phyloP scores from a whole-genome alignment of 257 asterid genomes.

The Thymus mandschuricus region DNA sequence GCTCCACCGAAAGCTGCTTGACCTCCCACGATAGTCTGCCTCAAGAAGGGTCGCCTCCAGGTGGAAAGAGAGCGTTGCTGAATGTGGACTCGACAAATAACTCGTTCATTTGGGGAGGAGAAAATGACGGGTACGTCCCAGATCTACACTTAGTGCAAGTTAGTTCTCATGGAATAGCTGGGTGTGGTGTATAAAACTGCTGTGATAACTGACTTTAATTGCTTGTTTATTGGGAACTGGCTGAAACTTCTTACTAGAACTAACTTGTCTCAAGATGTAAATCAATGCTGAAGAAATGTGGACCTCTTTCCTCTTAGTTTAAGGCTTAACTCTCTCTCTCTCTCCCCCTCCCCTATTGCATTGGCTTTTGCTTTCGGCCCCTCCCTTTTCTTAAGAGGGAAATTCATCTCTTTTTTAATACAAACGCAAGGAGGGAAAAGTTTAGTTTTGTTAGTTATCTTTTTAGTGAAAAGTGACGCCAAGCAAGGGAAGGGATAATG shows the following conservation, averaged over 20 bases:
- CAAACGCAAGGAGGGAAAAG: background rate
- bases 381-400: background rate
- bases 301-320: conserved; percentile 29
- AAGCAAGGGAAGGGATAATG: too few species aligned
- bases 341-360: too few species aligned
- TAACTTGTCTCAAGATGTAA: conserved; percentile 41
- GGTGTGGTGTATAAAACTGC: conserved; percentile 43
- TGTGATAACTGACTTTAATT: conserved; percentile 22
- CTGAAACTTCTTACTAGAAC: conserved; percentile 33
- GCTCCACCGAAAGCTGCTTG: conserved; percentile 81
- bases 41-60: conserved; percentile 58
- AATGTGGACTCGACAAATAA: conserved; percentile 51
- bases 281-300: conserved; percentile 34
- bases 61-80: conserved; percentile 47
- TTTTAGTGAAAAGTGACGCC: too few species aligned
- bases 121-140: conserved; percentile 49
- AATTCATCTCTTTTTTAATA: background rate
- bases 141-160: conserved; percentile 43
- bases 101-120: conserved; percentile 58
- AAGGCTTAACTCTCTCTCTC: background rate
- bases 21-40: conserved; percentile 76
- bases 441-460: background rate
- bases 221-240: conserved; percentile 35
- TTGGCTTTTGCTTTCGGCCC: background rate
- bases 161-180: conserved; percentile 45